Base-by-base conservation (phyloP, 139 green algal species). In the Choricystis sp. region DNA sequence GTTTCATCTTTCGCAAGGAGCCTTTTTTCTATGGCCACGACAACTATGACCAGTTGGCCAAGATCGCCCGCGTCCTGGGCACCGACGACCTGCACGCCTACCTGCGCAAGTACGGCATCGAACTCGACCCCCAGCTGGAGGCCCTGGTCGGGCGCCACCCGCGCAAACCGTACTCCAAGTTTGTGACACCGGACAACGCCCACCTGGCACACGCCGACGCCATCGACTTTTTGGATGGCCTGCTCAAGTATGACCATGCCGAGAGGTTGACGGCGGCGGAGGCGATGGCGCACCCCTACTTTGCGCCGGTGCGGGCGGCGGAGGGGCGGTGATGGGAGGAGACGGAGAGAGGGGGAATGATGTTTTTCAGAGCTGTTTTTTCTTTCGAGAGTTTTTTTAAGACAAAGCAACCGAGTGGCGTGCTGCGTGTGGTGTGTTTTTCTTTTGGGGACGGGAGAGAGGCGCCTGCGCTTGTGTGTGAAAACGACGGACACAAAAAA, bases 21-120 rank as follows among this genome's bases (percentile, higher is more conserved):
- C 94, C 94, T n/a, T 99, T 99, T 79, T 99, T 99, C 80, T 95
- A 93, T 65, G 94, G 93, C 1, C 86, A 95, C 68, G 93, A 98
- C 81, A 98, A 99, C 76, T 95, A 96, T 69, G 92, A 98, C 70
- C 92, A 99, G 80, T 80, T 99, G 31, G 94, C 96, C 49, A 98
- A 98, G 77, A 98, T 98, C 66, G 89, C 77, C 72, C 65, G 82
- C 28, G 92, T 99, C 56, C 83, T 99, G 70, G 93, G 93, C 61
- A 99, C 87, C 0, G 89, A 96, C 26, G 78, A 83, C 29, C 76
- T 96, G 64, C 85, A 89, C 62, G 69, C 74, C 3, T 96, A 96
- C 72, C 77, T 97, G 28, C 79, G 79, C 60, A 98, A 97, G 84
- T 99, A 98, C 77, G 87, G 90, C 26, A 88, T 99, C 29, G 86